Evolutionary conservation across 495 filamentous ascomycete species (phyloP).

Genomic region (Durotheca rogersii): DNA sequence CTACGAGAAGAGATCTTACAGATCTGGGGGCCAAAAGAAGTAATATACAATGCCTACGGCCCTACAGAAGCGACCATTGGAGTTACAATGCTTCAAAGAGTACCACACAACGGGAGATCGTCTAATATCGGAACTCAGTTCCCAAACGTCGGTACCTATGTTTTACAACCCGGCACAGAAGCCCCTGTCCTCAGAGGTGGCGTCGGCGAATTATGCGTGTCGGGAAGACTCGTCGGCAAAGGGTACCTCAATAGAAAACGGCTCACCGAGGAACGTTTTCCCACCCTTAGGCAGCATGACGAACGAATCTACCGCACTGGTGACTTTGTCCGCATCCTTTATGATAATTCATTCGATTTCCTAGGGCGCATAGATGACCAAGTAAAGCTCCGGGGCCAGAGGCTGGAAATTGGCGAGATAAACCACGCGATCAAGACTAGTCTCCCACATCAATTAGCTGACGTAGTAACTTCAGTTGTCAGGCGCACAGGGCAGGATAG

Average conservation of each 20-base stretch:
- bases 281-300: conserved; percentile 49
- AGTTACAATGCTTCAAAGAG: conserved; percentile 72
- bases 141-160: conserved; percentile 76
- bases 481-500: conserved; percentile 62
- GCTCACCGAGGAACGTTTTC: conserved; percentile 64
- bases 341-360: conserved; percentile 71
- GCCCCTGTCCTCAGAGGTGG: conserved; percentile 71
- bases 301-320: conserved; percentile 73
- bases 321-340: conserved; percentile 70
- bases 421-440: conserved; percentile 61
- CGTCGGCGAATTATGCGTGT: conserved; percentile 84
- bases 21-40: conserved; percentile 61
- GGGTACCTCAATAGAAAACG: conserved; percentile 81
- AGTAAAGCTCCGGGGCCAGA: conserved; percentile 75
- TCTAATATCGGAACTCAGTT: conserved; percentile 87
- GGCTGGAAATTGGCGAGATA: conserved; percentile 77
- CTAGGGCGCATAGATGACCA: conserved; percentile 76
- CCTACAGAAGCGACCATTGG: conserved; percentile 92
- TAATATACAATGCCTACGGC: conserved; percentile 78
- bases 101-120: conserved; percentile 67
- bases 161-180: conserved; percentile 69
- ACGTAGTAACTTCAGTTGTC: conserved; percentile 66
- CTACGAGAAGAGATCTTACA: conserved; percentile 72
- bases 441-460: conserved; percentile 42
- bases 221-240: conserved; percentile 80